phyloP scores from a whole-genome alignment of 2,329 filamentous ascomycete genomes.

The Graphilbum fragrans region DNA sequence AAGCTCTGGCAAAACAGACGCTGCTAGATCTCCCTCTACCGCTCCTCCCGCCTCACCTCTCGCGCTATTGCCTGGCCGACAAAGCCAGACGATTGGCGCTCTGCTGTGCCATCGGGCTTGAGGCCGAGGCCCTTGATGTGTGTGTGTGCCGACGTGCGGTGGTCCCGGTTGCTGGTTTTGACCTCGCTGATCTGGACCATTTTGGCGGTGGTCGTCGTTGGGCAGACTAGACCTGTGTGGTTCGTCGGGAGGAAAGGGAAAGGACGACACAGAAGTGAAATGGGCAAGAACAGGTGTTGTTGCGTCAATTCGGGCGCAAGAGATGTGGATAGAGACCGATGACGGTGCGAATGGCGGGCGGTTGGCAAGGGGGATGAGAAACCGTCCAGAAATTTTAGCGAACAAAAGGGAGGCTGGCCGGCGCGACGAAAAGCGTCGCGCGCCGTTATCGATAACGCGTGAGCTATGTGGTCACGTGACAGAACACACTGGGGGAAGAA shows the following conservation, averaged over 20 bases:
- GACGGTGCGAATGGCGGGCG: no score
- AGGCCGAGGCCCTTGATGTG: slow-evolving; percentile 95
- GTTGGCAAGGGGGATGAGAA: no score
- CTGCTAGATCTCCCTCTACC: no score
- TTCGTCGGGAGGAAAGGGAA: background rate
- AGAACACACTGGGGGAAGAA: background rate
- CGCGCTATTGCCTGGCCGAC: slow-evolving; percentile 79
- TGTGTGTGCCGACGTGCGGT: slow-evolving; percentile 90
- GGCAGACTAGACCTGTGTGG: slow-evolving; percentile 2
- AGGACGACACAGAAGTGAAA: background rate
- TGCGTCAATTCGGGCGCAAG: no score
- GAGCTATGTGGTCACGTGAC: background rate
- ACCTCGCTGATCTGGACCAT: slow-evolving; percentile 93
- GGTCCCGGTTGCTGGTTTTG: slow-evolving; percentile 88
- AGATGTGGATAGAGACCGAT: no score
- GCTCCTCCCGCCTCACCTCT: slow-evolving; percentile 51
- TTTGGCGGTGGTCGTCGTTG: slow-evolving; percentile 18
- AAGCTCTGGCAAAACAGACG: background rate
- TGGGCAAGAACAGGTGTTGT: background rate
- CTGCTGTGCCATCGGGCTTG: slow-evolving; percentile 73
- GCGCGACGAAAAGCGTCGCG: background rate
- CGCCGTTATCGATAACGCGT: background rate
- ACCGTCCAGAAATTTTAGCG: no score
- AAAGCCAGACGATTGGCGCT: slow-evolving; percentile 70
- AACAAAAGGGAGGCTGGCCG: background rate